phyloP scores from a whole-genome alignment of 371 early-diverging fungal species.

The Caulochytrium protostelioides region DNA sequence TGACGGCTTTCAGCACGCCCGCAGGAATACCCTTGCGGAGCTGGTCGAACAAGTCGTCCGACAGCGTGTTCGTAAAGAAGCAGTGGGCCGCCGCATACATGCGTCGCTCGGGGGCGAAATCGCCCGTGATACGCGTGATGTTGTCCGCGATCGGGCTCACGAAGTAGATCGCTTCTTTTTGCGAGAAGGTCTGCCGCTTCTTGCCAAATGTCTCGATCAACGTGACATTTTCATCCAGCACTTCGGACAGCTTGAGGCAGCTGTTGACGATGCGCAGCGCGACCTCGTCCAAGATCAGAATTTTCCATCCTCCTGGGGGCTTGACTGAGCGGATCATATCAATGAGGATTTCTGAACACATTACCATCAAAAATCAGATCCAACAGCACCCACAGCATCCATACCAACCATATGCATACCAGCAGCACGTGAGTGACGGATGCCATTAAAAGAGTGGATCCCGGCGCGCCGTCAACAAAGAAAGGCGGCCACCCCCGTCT shows the following conservation, averaged over 20 bases:
- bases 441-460: too few species aligned
- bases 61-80: background rate
- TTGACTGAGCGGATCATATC: slow-evolving; percentile 8
- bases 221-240: slow-evolving; percentile 71
- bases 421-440: too few species aligned
- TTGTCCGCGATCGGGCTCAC: slow-evolving; percentile 50
- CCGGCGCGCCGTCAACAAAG: too few species aligned
- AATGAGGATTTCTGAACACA: too few species aligned
- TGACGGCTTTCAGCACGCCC: slow-evolving; percentile 10
- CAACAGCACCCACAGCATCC: too few species aligned
- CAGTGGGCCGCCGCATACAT: background rate
- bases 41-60: slow-evolving; percentile 1
- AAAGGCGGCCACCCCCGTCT: too few species aligned
- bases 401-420: too few species aligned
- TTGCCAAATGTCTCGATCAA: slow-evolving; percentile 53
- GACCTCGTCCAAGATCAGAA: slow-evolving; percentile 53
- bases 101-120: slow-evolving; percentile 18
- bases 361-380: too few species aligned
- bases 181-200: slow-evolving; percentile 47
- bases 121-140: slow-evolving; percentile 41
- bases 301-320: slow-evolving; percentile 24
- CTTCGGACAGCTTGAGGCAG: slow-evolving; percentile 61
- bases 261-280: slow-evolving; percentile 49
- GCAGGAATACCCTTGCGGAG: slow-evolving; percentile 2
- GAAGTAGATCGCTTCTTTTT: slow-evolving; percentile 57